phyloP scores from a whole-genome alignment of 2,329 filamentous ascomycete species.

The Claviceps capensis region DNA sequence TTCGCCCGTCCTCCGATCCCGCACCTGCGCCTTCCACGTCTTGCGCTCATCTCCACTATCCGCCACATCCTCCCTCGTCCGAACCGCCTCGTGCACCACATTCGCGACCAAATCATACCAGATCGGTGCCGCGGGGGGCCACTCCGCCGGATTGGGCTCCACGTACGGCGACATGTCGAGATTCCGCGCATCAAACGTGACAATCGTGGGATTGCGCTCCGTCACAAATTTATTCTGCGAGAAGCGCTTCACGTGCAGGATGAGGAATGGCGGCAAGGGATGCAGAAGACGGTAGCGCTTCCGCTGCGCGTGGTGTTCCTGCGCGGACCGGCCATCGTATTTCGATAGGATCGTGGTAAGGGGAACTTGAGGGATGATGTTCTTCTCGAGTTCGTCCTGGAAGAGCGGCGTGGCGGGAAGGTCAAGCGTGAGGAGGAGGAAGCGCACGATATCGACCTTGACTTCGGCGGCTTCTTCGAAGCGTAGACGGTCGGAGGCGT shows the following conservation, averaged over 20 bases:
- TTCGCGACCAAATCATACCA: conserved; percentile 95
- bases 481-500: conserved; percentile 72
- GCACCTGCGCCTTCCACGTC: conserved; percentile 86
- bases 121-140: conserved; percentile 66
- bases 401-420: conserved; percentile 86
- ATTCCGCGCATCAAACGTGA: conserved; percentile 75
- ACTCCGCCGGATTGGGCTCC: conserved; percentile 64
- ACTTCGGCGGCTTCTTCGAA: conserved; percentile 86
- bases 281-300: conserved; percentile 82
- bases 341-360: conserved; percentile 74
- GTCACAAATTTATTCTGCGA: conserved; percentile 91
- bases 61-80: conserved; percentile 69
- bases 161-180: conserved; percentile 86
- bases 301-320: conserved; percentile 79
- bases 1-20: conserved; percentile 66
- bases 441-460: conserved; percentile 62
- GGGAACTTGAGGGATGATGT: conserved; percentile 89
- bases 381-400: conserved; percentile 85
- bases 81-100: conserved; percentile 74
- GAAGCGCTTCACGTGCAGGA: conserved; percentile 96
- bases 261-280: conserved; percentile 77
- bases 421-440: conserved; percentile 86
- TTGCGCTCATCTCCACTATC: conserved; percentile 78
- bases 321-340: conserved; percentile 78
- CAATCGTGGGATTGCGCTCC: conserved; percentile 94